Conservation (phyloP, 345 rosid species). For the Lenwebbia sp. region DNA sequence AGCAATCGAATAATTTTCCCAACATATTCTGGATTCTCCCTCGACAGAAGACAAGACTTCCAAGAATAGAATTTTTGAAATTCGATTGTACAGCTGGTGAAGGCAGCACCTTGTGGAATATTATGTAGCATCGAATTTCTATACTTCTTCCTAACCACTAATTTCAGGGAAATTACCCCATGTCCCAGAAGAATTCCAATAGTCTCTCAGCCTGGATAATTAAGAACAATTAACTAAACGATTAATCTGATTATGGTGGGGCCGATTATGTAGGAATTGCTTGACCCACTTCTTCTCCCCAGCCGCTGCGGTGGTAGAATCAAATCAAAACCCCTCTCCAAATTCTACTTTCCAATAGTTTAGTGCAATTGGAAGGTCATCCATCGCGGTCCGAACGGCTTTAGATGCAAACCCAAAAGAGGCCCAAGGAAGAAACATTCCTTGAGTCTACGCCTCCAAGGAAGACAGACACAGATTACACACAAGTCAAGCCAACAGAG, state of each 20-base stretch:
- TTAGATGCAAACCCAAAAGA: neutral
- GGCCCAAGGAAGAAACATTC: neutral
- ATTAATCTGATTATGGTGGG: neutral
- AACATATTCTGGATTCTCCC: neutral
- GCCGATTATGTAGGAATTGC: neutral
- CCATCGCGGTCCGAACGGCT: neutral
- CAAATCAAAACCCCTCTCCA: neutral
- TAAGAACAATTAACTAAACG: no score
- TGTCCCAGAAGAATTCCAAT: neutral
- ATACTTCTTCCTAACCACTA: neutral
- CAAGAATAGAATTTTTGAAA: neutral
- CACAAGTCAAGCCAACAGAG: neutral
- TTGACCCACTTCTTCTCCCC: neutral
- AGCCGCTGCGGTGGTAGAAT: neutral
- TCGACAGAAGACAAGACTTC: neutral
- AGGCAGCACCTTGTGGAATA: neutral
- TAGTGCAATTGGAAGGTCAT: neutral
- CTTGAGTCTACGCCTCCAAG: neutral
- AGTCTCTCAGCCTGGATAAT: neutral
- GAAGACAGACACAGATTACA: neutral
- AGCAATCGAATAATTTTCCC: neutral
- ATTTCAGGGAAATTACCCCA: neutral
- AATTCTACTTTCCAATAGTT: neutral
- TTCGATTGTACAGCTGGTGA: neutral
- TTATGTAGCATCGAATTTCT: neutral